Percentiles rank a stretch among this genome's conserved stretches.
Evolutionary conservation across 2,329 filamentous ascomycete genomes (phyloP).

Genomic region (Zymoseptoria pseudotritici): DNA sequence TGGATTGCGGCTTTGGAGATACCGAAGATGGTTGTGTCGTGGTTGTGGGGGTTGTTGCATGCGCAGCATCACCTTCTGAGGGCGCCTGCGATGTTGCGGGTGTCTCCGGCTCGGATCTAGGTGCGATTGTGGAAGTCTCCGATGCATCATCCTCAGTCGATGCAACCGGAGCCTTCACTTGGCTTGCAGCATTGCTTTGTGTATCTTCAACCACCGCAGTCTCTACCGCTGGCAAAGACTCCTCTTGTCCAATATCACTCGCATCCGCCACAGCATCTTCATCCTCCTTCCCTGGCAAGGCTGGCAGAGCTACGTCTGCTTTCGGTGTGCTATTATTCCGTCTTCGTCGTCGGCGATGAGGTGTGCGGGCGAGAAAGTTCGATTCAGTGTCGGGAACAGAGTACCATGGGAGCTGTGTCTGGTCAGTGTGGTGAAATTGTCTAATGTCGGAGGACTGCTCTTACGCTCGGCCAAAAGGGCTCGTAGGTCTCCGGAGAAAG

Average conservation of each 20-base stretch:
- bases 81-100: slow-evolving; percentile 52
- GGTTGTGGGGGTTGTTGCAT: slow-evolving; percentile 43
- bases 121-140: slow-evolving; percentile 38
- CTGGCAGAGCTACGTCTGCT: slow-evolving; percentile 45
- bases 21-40: slow-evolving; percentile 29
- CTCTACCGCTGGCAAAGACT: slow-evolving; percentile 31
- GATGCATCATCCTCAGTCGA: slow-evolving; percentile 30
- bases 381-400: slow-evolving; percentile 43
- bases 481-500: slow-evolving; percentile 12
- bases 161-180: slow-evolving; percentile 5
- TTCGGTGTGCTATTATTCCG: slow-evolving; percentile 32
- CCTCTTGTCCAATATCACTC: slow-evolving; percentile 14
- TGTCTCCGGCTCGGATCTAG: slow-evolving; percentile 45
- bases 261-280: slow-evolving; percentile 9
- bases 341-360: slow-evolving; percentile 41
- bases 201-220: slow-evolving; percentile 8
- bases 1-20: slow-evolving; percentile 26
- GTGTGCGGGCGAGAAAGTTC: slow-evolving; percentile 47
- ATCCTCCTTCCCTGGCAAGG: slow-evolving; percentile 29
- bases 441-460: not conserved
- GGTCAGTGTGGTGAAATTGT: slow-evolving; percentile 3
- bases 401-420: slow-evolving; percentile 50
- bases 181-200: slow-evolving; percentile 18
- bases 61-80: slow-evolving; percentile 45
- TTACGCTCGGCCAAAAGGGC: slow-evolving; percentile 16